Evolutionary conservation across 345 rosid genomes (phyloP).

Genomic region (Trapa incisa): DNA sequence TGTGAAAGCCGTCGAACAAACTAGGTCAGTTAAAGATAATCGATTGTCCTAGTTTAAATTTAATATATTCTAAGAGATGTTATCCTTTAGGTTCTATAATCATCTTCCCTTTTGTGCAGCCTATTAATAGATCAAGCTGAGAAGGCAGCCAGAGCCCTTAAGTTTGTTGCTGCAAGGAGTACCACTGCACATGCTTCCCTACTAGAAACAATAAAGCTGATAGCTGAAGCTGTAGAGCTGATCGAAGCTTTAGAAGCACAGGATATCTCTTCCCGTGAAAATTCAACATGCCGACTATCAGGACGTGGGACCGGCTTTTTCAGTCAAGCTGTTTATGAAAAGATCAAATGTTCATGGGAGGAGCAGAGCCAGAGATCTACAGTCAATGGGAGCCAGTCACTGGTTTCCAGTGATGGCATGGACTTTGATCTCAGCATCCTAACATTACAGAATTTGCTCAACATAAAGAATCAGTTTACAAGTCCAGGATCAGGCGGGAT

Average conservation of each 20-base stretch:
- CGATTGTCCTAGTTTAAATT: background rate
- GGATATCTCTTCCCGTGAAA: slow-evolving; percentile 13
- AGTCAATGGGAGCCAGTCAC: background rate
- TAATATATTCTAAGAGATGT: background rate
- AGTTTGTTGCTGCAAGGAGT: slow-evolving; percentile 58
- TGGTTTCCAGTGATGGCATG: background rate
- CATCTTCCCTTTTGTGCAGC: slow-evolving; percentile 26
- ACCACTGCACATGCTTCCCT: slow-evolving; percentile 69
- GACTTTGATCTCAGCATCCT: slow-evolving; percentile 4
- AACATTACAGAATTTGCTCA: background rate
- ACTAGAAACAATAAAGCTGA: slow-evolving; percentile 62
- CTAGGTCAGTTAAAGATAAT: slow-evolving; percentile 48
- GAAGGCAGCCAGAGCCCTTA: slow-evolving; percentile 76
- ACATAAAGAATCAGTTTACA: background rate
- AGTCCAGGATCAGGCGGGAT: background rate
- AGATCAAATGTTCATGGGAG: background rate
- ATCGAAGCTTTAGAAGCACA: slow-evolving; percentile 45
- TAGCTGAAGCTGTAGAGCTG: slow-evolving; percentile 71
- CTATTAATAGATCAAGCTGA: slow-evolving; percentile 70
- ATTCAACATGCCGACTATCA: background rate
- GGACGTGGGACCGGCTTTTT: background rate
- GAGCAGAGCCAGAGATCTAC: background rate
- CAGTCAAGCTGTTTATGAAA: background rate
- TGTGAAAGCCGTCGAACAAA: slow-evolving; percentile 56
- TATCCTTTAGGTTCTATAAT: background rate